These are phyloP conservation scores for Gossypium turneri DNA, from an alignment of 345 rosid species.

Conservation along the genomic window DNA sequence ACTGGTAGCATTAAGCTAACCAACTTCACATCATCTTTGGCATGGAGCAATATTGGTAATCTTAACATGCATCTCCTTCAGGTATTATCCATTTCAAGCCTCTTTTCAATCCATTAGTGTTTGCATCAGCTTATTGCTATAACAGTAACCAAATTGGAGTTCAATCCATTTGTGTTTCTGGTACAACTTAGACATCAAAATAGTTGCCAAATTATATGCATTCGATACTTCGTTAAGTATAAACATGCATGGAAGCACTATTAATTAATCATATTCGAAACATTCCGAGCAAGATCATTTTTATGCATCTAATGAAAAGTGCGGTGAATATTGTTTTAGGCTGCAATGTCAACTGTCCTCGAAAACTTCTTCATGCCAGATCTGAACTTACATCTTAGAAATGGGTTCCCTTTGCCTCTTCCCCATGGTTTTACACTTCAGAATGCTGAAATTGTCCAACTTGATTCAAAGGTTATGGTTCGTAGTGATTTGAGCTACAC, in stretches of 20 bases:
- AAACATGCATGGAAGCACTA: background rate
- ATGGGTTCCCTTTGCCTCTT: constrained; percentile 59
- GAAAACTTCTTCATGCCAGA: constrained; percentile 42
- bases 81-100: constrained; percentile 31
- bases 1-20: constrained; percentile 44
- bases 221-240: background rate
- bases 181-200: background rate
- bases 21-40: constrained; percentile 40
- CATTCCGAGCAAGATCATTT: background rate
- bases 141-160: background rate
- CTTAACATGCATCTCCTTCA: constrained; percentile 40
- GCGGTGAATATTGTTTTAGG: constrained; percentile 29
- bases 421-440: constrained; percentile 37
- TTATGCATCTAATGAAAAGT: background rate
- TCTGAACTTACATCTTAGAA: constrained; percentile 45
- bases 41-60: constrained; percentile 56
- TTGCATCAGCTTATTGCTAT: background rate
- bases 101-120: background rate
- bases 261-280: background rate
- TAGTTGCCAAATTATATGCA: background rate
- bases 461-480: constrained; percentile 5
- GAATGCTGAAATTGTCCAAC: constrained; percentile 41
- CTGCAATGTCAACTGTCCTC: constrained; percentile 39
- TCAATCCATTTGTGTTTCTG: too few relatives aligned
- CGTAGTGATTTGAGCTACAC: constrained; percentile 1